Evolutionary conservation across 2,329 filamentous ascomycete species (phyloP), one percentile per base, ranked within the genome.

Genomic region (Fusarium penzigii): DNA sequence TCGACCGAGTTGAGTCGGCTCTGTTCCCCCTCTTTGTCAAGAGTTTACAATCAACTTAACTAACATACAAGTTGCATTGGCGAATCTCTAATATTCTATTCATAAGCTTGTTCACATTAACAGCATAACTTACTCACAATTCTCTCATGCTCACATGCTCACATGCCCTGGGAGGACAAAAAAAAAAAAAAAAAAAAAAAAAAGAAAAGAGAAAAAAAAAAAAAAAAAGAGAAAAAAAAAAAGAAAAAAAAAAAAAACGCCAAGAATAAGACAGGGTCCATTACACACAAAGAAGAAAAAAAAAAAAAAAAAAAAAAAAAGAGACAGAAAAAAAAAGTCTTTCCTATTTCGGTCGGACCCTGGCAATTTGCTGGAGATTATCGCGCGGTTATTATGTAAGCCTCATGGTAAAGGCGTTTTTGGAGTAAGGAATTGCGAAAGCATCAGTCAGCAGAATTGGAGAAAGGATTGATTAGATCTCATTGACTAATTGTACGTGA

Each of bases 391-490:
- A 54, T 63, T 64, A 64, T 59, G 55, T 64, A 62, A 64, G 51
- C 59, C 17, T 34, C 47, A n/a, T 20, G 17, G 8, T 14, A 36
- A 52, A 56, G 52, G 43, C 49, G 52, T 46, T 42, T 40, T 56
- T 48, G 29, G 39, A 51, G 51, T 49, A 25, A 44, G 40, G 47
- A 57, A 64, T 64, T 64, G 57, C 44, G 57, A 61, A 56, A 64
- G 59, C 61, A 64, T 64, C 62, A 64, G 62, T 64, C 62, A 64
- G 59, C 61, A 25, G 20, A 25, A 25, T 25, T 25, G 20, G 20
- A 25, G 20, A 25, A 25, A 7, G 20, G 7, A 25, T 25, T 25
- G 41, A 51, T 45, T 17, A 29, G 29, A 39, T 52, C 20, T 7
- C 45, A 42, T 45, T 53, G 20, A 6, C 41, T 17, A 48, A 44